Evolutionary conservation across 2,329 filamentous ascomycete species (phyloP), one percentile per base, ranked within the genome.

Genomic region (Ascomycota sp.): DNA sequence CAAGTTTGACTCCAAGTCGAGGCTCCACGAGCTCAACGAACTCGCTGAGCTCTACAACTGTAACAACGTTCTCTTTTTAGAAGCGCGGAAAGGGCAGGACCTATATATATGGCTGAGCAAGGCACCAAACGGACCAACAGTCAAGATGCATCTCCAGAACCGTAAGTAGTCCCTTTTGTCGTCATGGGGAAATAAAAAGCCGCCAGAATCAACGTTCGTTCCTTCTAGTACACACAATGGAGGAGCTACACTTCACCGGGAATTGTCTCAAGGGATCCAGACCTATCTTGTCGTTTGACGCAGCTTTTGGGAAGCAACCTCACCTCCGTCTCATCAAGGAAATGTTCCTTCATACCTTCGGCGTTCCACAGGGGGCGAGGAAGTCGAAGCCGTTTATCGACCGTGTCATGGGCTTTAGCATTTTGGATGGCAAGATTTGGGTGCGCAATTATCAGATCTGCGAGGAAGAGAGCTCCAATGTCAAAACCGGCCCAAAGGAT

Each of bases 381-480:
- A 91, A 91, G 45, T 76, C 80, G 35, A 98, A 98, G 58, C 89
- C 89, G 4, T 98, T 98, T 45, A 65, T 95, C 37, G 89, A 98
- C 50, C 85, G 89, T 43, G 79, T 98, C 38, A 85, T 95, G 67
- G 75, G 75, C 33, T 91, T 98, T 51, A 91, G 78, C 34, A 61
- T 91, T 21, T 80, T 80, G 4, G 86, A 93, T 46, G 82, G 80
- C 45, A 93, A 92, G 59, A 80, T 98, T 44, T 98, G 86, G 85
- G 73, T 94, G 34, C 72, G 89, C 31, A 82, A 86, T 46, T 98
- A 94, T 55, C 83, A 98, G 55, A 78, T 95, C 49, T 75, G 69
- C 42, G 85, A 94, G 53, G 74, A 76, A 1, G 81, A 89, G 44
- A 55, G 61, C n/a, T 57, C 63, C 25, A 59, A 64, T 40, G 38